Evolutionary conservation across 2,329 filamentous ascomycete genomes (phyloP).

Genomic region (Dactylellina parvicollis): DNA sequence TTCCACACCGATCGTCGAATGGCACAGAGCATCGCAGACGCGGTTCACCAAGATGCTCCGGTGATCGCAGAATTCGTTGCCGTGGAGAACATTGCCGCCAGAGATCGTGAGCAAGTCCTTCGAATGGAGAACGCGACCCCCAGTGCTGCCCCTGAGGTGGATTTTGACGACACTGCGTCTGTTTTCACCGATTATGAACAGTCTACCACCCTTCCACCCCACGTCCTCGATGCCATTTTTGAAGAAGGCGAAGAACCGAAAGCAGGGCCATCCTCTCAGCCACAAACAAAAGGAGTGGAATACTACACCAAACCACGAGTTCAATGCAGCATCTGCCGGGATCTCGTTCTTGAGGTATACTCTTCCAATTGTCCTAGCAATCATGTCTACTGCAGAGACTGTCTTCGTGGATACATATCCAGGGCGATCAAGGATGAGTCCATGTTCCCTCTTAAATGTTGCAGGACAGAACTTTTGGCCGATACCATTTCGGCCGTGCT

Average conservation of each 20-base stretch:
- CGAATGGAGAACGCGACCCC: slow-evolving; percentile 2
- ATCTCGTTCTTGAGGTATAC: neutral
- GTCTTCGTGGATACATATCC: slow-evolving; percentile 20
- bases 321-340: slow-evolving; percentile 30
- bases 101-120: slow-evolving; percentile 34
- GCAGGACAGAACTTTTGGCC: slow-evolving; percentile 7
- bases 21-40: slow-evolving; percentile 39
- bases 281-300: slow-evolving; percentile 3
- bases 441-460: slow-evolving; percentile 37
- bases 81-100: neutral
- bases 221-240: neutral
- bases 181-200: slow-evolving; percentile 23
- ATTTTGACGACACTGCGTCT: slow-evolving; percentile 14
- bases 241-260: slow-evolving; percentile 1
- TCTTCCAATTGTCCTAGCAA: slow-evolving; percentile 3
- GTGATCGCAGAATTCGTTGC: slow-evolving; percentile 12
- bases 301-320: slow-evolving; percentile 14
- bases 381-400: slow-evolving; percentile 23
- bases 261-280: slow-evolving; percentile 3
- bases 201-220: neutral
- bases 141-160: neutral
- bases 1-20: slow-evolving; percentile 27
- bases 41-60: slow-evolving; percentile 15
- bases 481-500: neutral
- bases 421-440: slow-evolving; percentile 40